Conservation (phyloP, 2,329 filamentous ascomycete species). For the Zymoseptoria passerinii region DNA sequence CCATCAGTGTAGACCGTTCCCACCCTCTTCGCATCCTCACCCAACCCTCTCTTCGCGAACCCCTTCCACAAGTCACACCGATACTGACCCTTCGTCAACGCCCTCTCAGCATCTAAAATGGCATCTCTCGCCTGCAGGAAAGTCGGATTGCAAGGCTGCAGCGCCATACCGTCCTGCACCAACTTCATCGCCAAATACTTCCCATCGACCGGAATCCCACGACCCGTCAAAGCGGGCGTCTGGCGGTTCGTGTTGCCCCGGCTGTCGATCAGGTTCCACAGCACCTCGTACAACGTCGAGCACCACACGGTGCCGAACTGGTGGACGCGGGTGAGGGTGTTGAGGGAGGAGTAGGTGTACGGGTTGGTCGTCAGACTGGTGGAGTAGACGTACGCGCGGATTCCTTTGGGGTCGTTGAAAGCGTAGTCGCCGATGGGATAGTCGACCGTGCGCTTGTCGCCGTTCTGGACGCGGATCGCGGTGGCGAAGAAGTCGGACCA, state of each 20-base stretch:
- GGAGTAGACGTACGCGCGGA: constrained; percentile 46
- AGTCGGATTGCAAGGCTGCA: constrained; percentile 50
- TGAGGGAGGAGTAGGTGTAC: constrained; percentile 40
- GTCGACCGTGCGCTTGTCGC: constrained; percentile 40
- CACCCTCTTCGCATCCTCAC: constrained; percentile 18
- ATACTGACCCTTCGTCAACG: constrained; percentile 45
- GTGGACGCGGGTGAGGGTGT: constrained; percentile 38
- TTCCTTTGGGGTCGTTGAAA: constrained; percentile 36
- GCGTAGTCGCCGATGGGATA: constrained; percentile 48
- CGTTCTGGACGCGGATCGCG: constrained; percentile 41
- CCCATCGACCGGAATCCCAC: constrained; percentile 46
- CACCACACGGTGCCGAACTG: constrained; percentile 47
- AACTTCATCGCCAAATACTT: constrained; percentile 47
- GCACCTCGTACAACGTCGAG: constrained; percentile 42
- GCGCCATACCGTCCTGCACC: constrained; percentile 44
- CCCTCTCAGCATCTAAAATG: constrained; percentile 48
- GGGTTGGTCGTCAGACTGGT: constrained; percentile 45
- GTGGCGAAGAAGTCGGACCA: constrained; percentile 51
- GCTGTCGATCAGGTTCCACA: constrained; percentile 52
- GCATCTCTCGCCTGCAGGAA: constrained; percentile 47
- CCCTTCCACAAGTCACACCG: constrained; percentile 46
- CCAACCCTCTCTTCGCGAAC: constrained; percentile 52
- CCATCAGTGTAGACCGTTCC: constrained; percentile 8
- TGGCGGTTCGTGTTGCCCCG: constrained; percentile 43
- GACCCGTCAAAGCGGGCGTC: constrained; percentile 35